Evolutionary conservation across 208 protist species (phyloP), one percentile per base, ranked within the genome.

Genomic region (Hexamita inflata): DNA sequence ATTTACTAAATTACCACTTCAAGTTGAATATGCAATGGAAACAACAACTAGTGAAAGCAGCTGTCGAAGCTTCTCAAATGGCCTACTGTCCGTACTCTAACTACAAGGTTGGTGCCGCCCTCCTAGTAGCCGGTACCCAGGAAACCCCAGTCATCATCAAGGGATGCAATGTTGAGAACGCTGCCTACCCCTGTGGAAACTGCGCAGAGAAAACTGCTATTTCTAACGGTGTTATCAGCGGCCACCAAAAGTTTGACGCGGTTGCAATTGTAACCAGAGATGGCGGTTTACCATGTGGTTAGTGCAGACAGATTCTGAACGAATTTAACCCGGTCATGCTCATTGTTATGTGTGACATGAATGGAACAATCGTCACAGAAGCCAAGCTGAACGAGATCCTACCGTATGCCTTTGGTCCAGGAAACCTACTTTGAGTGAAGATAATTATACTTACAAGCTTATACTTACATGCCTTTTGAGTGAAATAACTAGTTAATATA

Each of bases 161-260:
- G 75, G 86, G 86, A n/a, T 77, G 66, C 30, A 89, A 89, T 57
- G 82, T 89, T n/a, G 86, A 89, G 68, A 89, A 89, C 75, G 78
- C 76, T 24, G 76, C 73, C 59, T 89, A 88, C 80, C 84, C 84
- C 41, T 60, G 83, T 24, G 77, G 77, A 0, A 83, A 87, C 45
- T 89, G 86, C 73, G 86, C 86, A 35, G 86, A 89, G 78, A 57
- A 82, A 39, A 83, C 76, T 19, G 85, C 86, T 0, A 61, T 85
- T 1, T 59, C 77, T 15, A 83, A 78, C 30, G 84, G 83, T 38
- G 75, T 88, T 0, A 80, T 49, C 64, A 59, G 85, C 35, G 82
- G 82, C 34, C 30, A 45, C 59, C 76, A 53, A 11, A 65, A 79
- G 19, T 79, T 85, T 13, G 76, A 74, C 32, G 78, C 75, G 34